Base-by-base conservation (phyloP, 805 yeast species). In the Saccharomyces eubayanus region DNA sequence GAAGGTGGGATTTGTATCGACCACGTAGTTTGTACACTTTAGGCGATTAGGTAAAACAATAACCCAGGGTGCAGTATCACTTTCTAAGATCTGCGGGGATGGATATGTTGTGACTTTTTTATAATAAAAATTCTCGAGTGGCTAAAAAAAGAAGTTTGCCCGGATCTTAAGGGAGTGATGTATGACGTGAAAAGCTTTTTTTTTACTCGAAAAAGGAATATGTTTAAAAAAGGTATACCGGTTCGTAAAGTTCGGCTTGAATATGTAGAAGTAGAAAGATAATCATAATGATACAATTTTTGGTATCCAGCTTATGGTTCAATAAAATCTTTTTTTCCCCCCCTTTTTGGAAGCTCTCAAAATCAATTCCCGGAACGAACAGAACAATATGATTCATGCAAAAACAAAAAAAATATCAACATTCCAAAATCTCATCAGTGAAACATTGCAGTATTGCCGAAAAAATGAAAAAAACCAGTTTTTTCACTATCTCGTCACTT, bases 401-500 rank as follows among this genome's bases (percentile, higher is more conserved):
- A 24, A 24, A 24, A 24, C 24, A 24, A 31, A 12, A n/a, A 8
- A n/a, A 9, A 36, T 16, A 10, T 36, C 6, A 36, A 9, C 21
- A 36, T 8, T 36, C 21, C 43, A 16, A 6, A 36, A 43, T 16
- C 20, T 50, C 52, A 14, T 28, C n/a, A 9, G 30, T 6, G 30
- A 50, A 45, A 45, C 52, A 50, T 5, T 50, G 48, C 6, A 51
- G 5, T 20, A 51, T 51, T 36, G 53, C 49, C 6, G 41, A 27
- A 12, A 46, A 46, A 16, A 36, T 11, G 24, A 51, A 51, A 14
- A 51, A 24, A n/a, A 51, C 14, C 6, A 47, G 14, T 27, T 41
- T 46, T n/a, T 50, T 31, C 4, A 28, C 31, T 3, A 36, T 40
- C 8, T 36, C 43, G 20, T 36, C 43, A 8, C 21, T 36, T 16